Conservation (phyloP, 192 early-diverging fungal genomes). For the Gryganskiella cystojenkinii region DNA sequence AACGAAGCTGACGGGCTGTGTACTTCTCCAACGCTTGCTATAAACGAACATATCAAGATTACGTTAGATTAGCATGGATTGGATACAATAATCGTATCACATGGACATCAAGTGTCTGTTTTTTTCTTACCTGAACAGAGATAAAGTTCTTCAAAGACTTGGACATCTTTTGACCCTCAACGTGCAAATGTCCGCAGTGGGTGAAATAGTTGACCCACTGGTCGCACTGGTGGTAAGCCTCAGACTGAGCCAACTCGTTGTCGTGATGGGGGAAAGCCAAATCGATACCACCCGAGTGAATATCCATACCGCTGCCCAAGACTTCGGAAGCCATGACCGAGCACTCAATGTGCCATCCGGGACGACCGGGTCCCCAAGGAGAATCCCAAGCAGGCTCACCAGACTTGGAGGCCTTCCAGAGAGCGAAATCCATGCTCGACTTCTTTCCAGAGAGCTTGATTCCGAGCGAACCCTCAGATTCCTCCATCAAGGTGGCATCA, state of each 20-base stretch:
- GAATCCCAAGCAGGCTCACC: slow-evolving; percentile 96
- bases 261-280: slow-evolving; percentile 99
- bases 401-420: slow-evolving; percentile 95
- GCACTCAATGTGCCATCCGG: slow-evolving; percentile 99
- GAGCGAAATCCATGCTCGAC: slow-evolving; percentile 87
- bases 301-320: slow-evolving; percentile 88
- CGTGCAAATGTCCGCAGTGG: slow-evolving; percentile 95
- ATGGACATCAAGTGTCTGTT: not conserved
- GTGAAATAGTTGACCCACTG: slow-evolving; percentile 99
- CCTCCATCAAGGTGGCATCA: slow-evolving; percentile 82
- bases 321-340: slow-evolving; percentile 97
- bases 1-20: slow-evolving; percentile 86
- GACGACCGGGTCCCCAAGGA: slow-evolving; percentile 93
- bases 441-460: slow-evolving; percentile 74
- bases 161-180: slow-evolving; percentile 98
- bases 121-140: slow-evolving; percentile 73
- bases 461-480: slow-evolving; percentile 92
- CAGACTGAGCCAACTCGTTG: slow-evolving; percentile 96
- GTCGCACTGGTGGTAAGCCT: slow-evolving; percentile 87
- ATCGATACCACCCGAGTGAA: slow-evolving; percentile 97
- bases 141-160: slow-evolving; percentile 99
- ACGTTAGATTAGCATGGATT: not conserved
- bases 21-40: slow-evolving; percentile 82
- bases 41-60: not conserved
- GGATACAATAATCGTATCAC: not conserved